These are phyloP conservation scores for Decorospora gaudefroyi DNA, from an alignment of 2,329 filamentous ascomycete genomes.

Conservation along the genomic window DNA sequence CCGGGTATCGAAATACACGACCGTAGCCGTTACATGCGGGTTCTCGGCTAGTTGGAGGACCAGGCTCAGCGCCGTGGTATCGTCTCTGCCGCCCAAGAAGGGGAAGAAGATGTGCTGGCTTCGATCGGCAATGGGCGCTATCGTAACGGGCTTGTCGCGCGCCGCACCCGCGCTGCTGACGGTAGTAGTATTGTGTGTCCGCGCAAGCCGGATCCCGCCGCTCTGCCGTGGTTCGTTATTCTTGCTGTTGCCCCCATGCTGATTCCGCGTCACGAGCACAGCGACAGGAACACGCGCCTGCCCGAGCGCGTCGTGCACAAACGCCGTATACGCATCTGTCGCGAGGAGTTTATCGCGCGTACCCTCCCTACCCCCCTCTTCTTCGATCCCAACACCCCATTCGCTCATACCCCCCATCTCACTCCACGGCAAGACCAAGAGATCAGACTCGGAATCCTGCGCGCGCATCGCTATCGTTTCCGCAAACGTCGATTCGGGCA, in stretches of 20 bases:
- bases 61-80: slow-evolving; percentile 76
- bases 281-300: slow-evolving; percentile 70
- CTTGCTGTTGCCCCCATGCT: slow-evolving; percentile 62
- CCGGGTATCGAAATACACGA: slow-evolving; percentile 62
- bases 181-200: no score
- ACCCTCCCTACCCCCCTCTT: no score
- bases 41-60: slow-evolving; percentile 84
- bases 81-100: slow-evolving; percentile 83
- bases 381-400: slow-evolving; percentile 54
- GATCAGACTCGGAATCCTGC: slow-evolving; percentile 61
- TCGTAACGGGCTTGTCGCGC: slow-evolving; percentile 61
- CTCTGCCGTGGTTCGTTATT: slow-evolving; percentile 38
- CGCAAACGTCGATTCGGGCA: slow-evolving; percentile 76
- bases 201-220: slow-evolving; percentile 24
- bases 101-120: slow-evolving; percentile 85
- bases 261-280: slow-evolving; percentile 81
- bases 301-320: slow-evolving; percentile 70
- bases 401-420: slow-evolving; percentile 78
- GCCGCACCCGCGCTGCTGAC: slow-evolving; percentile 52
- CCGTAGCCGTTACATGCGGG: slow-evolving; percentile 74
- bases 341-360: slow-evolving; percentile 63
- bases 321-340: slow-evolving; percentile 69
- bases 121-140: slow-evolving; percentile 64
- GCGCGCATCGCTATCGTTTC: slow-evolving; percentile 73
- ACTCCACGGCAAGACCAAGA: slow-evolving; percentile 87